Conservation (phyloP, 225 moss, liverwort and hornwort species). For the Bryoerythrophyllum caledonicum region DNA sequence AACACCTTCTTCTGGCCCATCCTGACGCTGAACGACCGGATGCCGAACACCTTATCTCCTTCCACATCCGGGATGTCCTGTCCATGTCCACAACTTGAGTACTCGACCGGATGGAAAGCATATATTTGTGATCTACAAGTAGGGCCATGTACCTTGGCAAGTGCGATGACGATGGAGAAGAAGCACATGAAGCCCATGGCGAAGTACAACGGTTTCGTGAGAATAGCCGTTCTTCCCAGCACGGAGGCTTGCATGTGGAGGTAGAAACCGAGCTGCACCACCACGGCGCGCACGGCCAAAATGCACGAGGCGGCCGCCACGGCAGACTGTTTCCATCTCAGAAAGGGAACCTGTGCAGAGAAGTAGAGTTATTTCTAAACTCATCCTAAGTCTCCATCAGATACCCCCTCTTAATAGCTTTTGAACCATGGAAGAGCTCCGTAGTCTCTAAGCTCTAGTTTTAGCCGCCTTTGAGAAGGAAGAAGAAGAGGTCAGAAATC, state of each 20-base stretch:
- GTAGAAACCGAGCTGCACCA: constrained; percentile 87
- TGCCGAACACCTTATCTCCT: constrained; percentile 87
- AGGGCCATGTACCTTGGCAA: constrained; percentile 62
- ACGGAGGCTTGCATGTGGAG: constrained; percentile 83
- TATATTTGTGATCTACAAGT: neutral
- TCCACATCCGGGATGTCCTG: constrained; percentile 96
- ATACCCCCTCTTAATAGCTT: no score
- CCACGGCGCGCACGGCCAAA: constrained; percentile 78
- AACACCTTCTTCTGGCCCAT: constrained; percentile 74
- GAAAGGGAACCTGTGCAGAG: constrained; percentile 56
- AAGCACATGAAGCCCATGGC: constrained; percentile 90
- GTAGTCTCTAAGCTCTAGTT: no score
- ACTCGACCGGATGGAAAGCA: neutral
- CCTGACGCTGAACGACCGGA: constrained; percentile 82
- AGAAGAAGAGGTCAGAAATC: no score
- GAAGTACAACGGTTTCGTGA: constrained; percentile 66
- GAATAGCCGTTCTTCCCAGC: constrained; percentile 52
- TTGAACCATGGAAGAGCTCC: no score
- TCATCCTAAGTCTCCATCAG: no score
- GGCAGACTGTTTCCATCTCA: constrained; percentile 91
- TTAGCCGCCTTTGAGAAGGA: no score
- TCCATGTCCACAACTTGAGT: constrained; percentile 11
- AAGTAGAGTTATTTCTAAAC: no score
- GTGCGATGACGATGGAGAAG: constrained; percentile 90
- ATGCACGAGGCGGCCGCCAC: constrained; percentile 86